phyloP scores from a whole-genome alignment of 192 early-diverging fungal genomes.

The Backusella tarrabulga region DNA sequence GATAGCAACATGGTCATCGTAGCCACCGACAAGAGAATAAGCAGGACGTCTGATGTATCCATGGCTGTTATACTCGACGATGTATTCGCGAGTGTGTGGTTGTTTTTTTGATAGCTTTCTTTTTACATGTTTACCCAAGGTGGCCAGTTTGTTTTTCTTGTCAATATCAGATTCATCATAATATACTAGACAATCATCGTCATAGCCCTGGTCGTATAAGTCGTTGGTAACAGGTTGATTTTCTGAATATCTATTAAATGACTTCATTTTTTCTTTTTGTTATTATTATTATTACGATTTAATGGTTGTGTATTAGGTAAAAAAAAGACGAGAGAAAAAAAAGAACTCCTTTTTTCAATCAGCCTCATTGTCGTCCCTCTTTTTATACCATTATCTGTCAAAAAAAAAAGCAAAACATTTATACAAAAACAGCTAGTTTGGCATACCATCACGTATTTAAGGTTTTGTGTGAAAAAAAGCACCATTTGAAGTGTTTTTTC shows the following conservation, averaged over 20 bases:
- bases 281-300: no score
- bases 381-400: background rate
- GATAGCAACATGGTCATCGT: background rate
- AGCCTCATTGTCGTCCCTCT: background rate
- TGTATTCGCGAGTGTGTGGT: background rate
- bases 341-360: background rate
- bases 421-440: background rate
- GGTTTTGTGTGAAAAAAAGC: background rate
- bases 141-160: background rate
- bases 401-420: background rate
- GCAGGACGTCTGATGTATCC: constrained; percentile 1
- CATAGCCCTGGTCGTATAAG: background rate
- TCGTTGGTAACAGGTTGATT: background rate
- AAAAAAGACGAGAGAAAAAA: background rate
- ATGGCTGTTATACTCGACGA: background rate
- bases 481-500: no score
- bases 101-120: background rate
- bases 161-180: background rate
- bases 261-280: background rate
- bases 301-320: background rate
- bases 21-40: background rate
- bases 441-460: background rate
- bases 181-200: constrained; percentile 3
- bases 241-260: background rate
- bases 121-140: background rate